Conservation (phyloP, 805 yeast genomes). For the Teunomyces aglyptinius region DNA sequence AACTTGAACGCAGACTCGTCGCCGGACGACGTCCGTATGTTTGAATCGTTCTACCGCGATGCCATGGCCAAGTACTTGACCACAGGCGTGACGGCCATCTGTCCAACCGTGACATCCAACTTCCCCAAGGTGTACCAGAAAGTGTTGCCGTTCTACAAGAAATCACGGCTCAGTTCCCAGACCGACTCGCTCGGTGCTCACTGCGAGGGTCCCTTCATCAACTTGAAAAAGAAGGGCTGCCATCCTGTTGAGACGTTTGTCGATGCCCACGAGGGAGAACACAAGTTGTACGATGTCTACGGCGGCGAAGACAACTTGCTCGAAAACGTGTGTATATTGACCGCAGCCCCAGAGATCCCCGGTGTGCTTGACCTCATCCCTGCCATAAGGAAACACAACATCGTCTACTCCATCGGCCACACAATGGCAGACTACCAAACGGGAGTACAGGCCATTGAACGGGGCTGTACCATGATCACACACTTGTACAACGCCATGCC, state of each 20-base stretch:
- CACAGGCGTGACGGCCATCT: conserved; percentile 54
- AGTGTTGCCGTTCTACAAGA: conserved; percentile 44
- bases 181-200: conserved; percentile 57
- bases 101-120: conserved; percentile 57
- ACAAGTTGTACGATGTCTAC: conserved; percentile 33
- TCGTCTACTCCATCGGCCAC: conserved; percentile 48
- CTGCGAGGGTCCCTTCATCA: conserved; percentile 58
- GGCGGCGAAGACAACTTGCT: conserved; percentile 32
- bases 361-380: conserved; percentile 47
- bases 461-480: conserved; percentile 61
- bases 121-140: conserved; percentile 48
- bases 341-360: conserved; percentile 53
- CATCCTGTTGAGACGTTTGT: conserved; percentile 48
- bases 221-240: conserved; percentile 48
- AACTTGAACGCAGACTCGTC: conserved; percentile 28
- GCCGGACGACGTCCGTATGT: conserved; percentile 30
- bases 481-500: conserved; percentile 66
- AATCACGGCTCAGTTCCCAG: conserved; percentile 28
- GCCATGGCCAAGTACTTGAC: conserved; percentile 46
- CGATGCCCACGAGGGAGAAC: conserved; percentile 31
- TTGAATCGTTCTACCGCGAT: conserved; percentile 36
- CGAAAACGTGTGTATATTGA: conserved; percentile 40
- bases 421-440: conserved; percentile 40
- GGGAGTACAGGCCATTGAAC: conserved; percentile 41
- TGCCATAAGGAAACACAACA: conserved; percentile 26